Evolutionary conservation across 768 basidiomycete genomes (phyloP).

Genomic region (Guyanaporus albipodus): DNA sequence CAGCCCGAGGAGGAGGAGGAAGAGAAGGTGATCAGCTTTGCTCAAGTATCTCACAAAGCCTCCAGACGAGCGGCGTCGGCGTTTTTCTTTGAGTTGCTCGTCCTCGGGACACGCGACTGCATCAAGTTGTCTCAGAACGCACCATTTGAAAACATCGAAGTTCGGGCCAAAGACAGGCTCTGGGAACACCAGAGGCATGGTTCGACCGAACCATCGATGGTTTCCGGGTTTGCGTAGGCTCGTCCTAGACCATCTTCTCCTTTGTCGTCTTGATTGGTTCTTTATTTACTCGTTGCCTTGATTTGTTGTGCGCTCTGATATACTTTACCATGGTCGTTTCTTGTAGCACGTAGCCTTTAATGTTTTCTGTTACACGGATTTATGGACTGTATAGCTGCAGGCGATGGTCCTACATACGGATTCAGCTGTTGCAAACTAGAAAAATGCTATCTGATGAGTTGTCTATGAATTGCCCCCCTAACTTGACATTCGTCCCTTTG

Average conservation of each 20-base stretch:
- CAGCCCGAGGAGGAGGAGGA: constrained; percentile 47
- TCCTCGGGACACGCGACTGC: constrained; percentile 90
- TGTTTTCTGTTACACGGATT: background rate
- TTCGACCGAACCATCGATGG: constrained; percentile 43
- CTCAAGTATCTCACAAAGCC: constrained; percentile 75
- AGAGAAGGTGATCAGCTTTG: constrained; percentile 73
- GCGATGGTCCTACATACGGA: background rate
- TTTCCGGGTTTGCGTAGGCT: constrained; percentile 37
- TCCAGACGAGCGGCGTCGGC: constrained; percentile 89
- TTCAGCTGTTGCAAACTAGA: too few species aligned
- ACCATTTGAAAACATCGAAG: constrained; percentile 83
- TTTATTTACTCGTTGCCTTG: constrained; percentile 3
- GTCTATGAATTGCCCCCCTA: too few species aligned
- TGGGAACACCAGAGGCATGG: constrained; percentile 67
- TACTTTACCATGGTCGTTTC: background rate
- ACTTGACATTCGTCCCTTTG: too few species aligned
- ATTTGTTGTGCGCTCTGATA: background rate
- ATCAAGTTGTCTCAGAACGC: constrained; percentile 70
- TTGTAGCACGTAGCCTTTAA: constrained; percentile 8
- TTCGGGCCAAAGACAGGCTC: constrained; percentile 76
- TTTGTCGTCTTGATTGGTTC: constrained; percentile 13
- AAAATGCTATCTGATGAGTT: too few species aligned
- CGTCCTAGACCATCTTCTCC: background rate
- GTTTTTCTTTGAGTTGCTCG: constrained; percentile 97
- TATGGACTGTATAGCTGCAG: constrained; percentile 3